A percentile compares a stretch with the other conserved stretches of the same genome.
These are phyloP conservation scores for Aspergillus cavernicola DNA, from an alignment of 495 filamentous ascomycete genomes.

Conservation along the genomic window DNA sequence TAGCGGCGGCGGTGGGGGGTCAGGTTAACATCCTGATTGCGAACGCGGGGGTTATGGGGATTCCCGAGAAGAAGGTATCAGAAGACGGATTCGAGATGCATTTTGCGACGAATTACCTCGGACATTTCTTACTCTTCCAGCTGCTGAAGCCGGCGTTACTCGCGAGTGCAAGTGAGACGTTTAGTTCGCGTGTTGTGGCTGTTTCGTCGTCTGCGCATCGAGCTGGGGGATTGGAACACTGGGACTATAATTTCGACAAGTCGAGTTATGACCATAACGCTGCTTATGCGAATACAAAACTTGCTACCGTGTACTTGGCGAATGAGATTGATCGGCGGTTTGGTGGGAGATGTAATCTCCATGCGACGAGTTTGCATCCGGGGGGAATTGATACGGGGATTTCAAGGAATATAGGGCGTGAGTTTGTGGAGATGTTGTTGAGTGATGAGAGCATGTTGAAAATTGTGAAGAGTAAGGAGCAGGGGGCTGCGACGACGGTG, in stretches of 20 bases:
- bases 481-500: not conserved
- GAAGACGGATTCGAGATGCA: conserved; percentile 45
- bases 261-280: not conserved
- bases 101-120: conserved; percentile 7
- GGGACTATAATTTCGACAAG: not conserved
- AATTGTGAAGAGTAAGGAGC: too few relatives aligned
- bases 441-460: too few relatives aligned
- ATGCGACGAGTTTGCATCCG: too few relatives aligned
- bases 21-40: conserved; percentile 46
- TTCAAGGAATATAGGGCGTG: too few relatives aligned
- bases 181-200: not conserved
- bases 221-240: not conserved
- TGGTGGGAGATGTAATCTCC: too few relatives aligned
- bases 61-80: conserved; percentile 33
- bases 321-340: not conserved
- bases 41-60: conserved; percentile 51
- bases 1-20: conserved; percentile 34
- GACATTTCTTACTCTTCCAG: not conserved
- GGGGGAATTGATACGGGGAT: too few relatives aligned
- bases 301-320: not conserved
- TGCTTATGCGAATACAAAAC: not conserved
- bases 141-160: not conserved
- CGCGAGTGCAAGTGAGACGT: not conserved
- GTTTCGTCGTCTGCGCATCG: not conserved
- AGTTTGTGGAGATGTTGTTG: too few relatives aligned